Base-by-base conservation (phyloP, 179 eudicot genomes). In the Vitellaria paradoxa region DNA sequence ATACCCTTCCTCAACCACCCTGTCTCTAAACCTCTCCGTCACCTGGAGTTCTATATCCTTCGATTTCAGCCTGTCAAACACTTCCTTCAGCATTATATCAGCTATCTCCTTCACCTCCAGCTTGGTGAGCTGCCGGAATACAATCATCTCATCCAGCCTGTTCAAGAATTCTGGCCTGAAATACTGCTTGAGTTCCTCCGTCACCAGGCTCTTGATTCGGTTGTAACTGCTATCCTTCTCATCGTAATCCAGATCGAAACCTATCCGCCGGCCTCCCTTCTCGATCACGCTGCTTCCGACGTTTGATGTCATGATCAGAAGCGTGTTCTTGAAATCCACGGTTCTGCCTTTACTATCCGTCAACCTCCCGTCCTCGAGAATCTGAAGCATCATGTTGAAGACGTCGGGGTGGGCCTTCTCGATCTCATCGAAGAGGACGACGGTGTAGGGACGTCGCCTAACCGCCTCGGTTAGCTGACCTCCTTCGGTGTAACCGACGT, bases 331-430 rank as follows among this genome's bases (percentile, higher is more conserved):
- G 86, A 96, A 93, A 63, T 93, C 90, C 0, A 96, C 99, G 0
- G 97, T 88, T 76, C 98, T 86, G 0, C 99, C 99, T 61, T 93
- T 96, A 86, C 97, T 90, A 75, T 96, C 98, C 0, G 98, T 96
- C 78, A 96, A 72, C 84, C 99, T 84, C 14, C 99, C 99, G 49
- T 96, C 99, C 65, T 96, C 98, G 0, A 93, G 89, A 78, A 96
- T 89, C 81, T 96, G 99, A 80, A 96, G 96, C 98, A 96, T 91
- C 84, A 93, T 84, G 76, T 96, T 96, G 85, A 96, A 93, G 65
- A 96, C 96, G 46, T 96, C 98, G 0, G 96, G 92, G 45, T 96
- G 99, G 40, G 98, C 99, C 86, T 96, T 96, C 79, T 96, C 99
- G 45, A 96, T 93, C 79, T 96, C 99, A 69, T 96, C 99, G 20